These are phyloP conservation scores for Pyracantha coccinea DNA, from an alignment of 331 rosid genomes.

Conservation along the genomic window DNA sequence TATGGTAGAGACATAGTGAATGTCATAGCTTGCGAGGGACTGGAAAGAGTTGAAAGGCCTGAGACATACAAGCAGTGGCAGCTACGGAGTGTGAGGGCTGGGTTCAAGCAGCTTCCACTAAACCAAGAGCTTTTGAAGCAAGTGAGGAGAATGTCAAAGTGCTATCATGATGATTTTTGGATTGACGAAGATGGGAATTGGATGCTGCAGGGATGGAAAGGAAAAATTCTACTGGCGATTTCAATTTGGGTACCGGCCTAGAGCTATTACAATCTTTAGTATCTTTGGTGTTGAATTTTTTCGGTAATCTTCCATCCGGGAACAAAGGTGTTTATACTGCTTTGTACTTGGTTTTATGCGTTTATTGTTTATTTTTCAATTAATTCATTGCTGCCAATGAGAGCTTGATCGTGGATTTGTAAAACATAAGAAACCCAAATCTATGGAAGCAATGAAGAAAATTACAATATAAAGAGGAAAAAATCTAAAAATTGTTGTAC, in stretches of 20 bases:
- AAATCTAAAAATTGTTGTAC: background rate
- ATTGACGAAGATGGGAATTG: conserved; percentile 41
- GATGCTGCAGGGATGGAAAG: conserved; percentile 66
- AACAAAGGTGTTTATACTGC: background rate
- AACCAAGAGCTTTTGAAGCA: conserved; percentile 19
- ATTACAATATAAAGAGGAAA: background rate
- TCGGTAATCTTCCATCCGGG: background rate
- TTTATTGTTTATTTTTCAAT: background rate
- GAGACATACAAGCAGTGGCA: conserved; percentile 54
- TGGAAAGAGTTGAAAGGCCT: conserved; percentile 54
- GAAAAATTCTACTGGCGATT: conserved; percentile 29
- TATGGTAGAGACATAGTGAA: conserved; percentile 36
- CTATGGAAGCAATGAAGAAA: background rate
- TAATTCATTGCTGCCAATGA: background rate
- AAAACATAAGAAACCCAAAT: background rate
- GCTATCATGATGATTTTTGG: conserved; percentile 31
- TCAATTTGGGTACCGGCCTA: conserved; percentile 18
- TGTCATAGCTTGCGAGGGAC: conserved; percentile 52
- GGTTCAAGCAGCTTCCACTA: conserved; percentile 38
- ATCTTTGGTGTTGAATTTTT: background rate
- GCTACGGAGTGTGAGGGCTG: conserved; percentile 27
- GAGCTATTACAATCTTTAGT: background rate
- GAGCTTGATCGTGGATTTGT: background rate
- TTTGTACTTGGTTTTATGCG: background rate
- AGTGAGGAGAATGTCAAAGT: conserved; percentile 13